Evolutionary conservation across 2,329 filamentous ascomycete genomes (phyloP).

Genomic region (Alternaria infectoria): DNA sequence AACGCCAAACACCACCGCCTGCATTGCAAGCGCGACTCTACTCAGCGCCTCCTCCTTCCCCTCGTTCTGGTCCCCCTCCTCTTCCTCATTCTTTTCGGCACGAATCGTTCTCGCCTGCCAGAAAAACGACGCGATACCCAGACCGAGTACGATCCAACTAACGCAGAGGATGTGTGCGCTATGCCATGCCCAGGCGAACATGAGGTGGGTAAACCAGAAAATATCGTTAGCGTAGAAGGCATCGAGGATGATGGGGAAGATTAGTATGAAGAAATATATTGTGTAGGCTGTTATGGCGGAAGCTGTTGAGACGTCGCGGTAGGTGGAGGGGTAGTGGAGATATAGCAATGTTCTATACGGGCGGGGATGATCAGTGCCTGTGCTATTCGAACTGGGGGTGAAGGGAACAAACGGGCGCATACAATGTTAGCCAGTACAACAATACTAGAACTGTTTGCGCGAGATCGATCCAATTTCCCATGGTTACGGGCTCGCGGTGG

Average conservation of each 20-base stretch:
- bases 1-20: background rate
- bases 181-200: background rate
- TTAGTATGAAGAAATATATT: background rate
- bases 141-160: background rate
- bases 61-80: background rate
- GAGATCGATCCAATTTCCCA: background rate
- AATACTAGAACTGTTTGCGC: background rate
- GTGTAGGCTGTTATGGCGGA: background rate
- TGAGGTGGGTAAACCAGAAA: background rate
- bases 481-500: background rate
- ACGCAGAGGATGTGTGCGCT: background rate
- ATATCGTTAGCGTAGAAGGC: background rate
- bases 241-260: background rate
- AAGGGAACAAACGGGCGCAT: no score
- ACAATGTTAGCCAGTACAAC: background rate
- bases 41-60: background rate
- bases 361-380: no score
- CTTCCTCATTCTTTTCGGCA: background rate
- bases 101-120: background rate
- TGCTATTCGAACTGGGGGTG: no score
- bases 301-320: background rate
- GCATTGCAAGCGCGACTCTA: background rate
- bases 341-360: background rate
- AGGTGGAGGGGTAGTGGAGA: background rate
- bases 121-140: background rate